phyloP scores from a whole-genome alignment of 371 early-diverging fungal species.

The Neoconidiobolus thromboides region DNA sequence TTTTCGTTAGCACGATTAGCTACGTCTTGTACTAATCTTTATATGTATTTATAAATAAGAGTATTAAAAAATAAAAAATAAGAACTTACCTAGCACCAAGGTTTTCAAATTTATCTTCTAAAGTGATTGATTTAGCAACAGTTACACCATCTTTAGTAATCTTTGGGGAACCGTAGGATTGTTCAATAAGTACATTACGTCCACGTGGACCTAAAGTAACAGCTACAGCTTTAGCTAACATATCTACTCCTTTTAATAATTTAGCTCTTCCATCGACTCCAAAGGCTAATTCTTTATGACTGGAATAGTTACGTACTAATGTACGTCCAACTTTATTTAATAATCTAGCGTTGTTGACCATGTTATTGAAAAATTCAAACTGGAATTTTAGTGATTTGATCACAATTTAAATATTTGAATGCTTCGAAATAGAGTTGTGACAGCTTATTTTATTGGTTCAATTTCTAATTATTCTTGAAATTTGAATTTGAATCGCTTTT shows the following conservation, averaged over 20 bases:
- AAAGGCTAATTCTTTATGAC: constrained; percentile 90
- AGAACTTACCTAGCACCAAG: constrained; percentile 66
- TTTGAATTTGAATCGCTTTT: too few species aligned
- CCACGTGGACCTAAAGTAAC: constrained; percentile 97
- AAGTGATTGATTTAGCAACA: constrained; percentile 88
- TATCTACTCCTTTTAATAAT: constrained; percentile 83
- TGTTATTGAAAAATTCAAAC: too few species aligned
- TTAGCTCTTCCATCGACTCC: constrained; percentile 88
- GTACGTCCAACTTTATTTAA: not conserved
- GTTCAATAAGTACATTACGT: constrained; percentile 93
- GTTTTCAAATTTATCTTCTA: constrained; percentile 95
- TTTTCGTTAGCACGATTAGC: constrained; percentile 97
- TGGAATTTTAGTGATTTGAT: too few species aligned
- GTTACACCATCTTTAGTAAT: constrained; percentile 99
- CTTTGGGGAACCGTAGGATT: constrained; percentile 92
- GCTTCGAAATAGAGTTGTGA: too few species aligned
- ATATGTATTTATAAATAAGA: constrained; percentile 8
- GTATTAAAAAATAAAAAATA: not conserved
- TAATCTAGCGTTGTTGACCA: too few species aligned
- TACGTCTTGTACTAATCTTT: constrained; percentile 86
- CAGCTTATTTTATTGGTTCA: too few species aligned
- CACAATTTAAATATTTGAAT: too few species aligned
- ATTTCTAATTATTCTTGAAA: too few species aligned
- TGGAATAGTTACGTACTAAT: constrained; percentile 47
- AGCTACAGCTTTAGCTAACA: constrained; percentile 92